Evolutionary conservation across 2,329 filamentous ascomycete species (phyloP).

Genomic region (Periconia sp.): DNA sequence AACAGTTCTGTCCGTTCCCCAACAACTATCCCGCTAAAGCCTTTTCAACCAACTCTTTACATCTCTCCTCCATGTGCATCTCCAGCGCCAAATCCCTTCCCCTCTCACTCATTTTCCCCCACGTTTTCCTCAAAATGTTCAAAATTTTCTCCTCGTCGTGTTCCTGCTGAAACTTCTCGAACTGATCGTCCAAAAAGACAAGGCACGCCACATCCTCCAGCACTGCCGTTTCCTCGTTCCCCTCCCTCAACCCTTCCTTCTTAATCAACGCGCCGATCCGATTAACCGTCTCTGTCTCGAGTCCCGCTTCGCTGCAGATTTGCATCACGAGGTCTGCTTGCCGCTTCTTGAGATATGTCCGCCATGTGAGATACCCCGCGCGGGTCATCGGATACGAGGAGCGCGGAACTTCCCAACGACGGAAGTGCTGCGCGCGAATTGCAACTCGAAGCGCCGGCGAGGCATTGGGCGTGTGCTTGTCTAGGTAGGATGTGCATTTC

Average conservation of each 20-base stretch:
- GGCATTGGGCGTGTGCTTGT: constrained; percentile 60
- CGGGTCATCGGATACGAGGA: constrained; percentile 72
- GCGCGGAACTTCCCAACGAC: constrained; percentile 81
- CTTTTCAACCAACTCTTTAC: constrained; percentile 33
- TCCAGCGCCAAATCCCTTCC: constrained; percentile 37
- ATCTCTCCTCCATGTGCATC: constrained; percentile 35
- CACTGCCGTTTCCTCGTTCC: constrained; percentile 68
- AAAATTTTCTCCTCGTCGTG: constrained; percentile 79
- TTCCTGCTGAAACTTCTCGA: constrained; percentile 74
- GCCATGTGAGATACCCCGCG: constrained; percentile 78
- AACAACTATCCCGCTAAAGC: constrained; percentile 29
- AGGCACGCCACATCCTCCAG: constrained; percentile 86
- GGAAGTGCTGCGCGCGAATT: constrained; percentile 82
- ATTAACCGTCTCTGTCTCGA: constrained; percentile 56
- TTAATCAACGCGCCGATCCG: constrained; percentile 72
- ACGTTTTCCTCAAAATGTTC: constrained; percentile 45
- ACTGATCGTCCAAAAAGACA: constrained; percentile 85
- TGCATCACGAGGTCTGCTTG: constrained; percentile 63
- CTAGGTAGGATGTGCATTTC: constrained; percentile 76
- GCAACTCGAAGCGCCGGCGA: constrained; percentile 71
- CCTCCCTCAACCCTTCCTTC: constrained; percentile 70
- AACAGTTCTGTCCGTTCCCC: background rate
- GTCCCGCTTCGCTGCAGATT: constrained; percentile 58
- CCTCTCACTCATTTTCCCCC: constrained; percentile 44
- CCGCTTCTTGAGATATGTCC: constrained; percentile 70